Conservation (phyloP, 2,329 filamentous ascomycete species). For the Pestalotiopsis sp. region DNA sequence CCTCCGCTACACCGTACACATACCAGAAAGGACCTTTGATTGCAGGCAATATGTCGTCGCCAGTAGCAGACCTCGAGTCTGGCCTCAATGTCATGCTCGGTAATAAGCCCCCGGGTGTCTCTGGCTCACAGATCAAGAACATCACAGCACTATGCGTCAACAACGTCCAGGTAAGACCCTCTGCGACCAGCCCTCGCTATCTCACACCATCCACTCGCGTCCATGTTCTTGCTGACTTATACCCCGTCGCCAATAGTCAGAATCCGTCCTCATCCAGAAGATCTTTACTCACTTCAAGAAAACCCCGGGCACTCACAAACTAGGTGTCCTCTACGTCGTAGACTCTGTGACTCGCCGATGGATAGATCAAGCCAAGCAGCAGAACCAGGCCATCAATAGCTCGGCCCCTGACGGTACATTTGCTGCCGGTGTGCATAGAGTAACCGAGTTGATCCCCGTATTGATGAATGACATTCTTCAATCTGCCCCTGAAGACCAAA, state of each 20-base stretch:
- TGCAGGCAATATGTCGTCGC: slow-evolving; percentile 67
- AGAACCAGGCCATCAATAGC: slow-evolving; percentile 80
- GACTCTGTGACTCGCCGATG: slow-evolving; percentile 99
- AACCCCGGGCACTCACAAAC: slow-evolving; percentile 90
- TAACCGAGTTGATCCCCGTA: slow-evolving; percentile 90
- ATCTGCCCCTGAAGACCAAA: slow-evolving; percentile 89
- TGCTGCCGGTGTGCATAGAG: slow-evolving; percentile 92
- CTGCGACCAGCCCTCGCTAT: slow-evolving; percentile 7
- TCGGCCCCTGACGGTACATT: slow-evolving; percentile 88
- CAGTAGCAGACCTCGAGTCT: slow-evolving; percentile 88
- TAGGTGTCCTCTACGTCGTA: slow-evolving; percentile 99
- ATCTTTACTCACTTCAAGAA: slow-evolving; percentile 98
- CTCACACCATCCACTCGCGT: slow-evolving; percentile 15
- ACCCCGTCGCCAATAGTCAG: slow-evolving; percentile 64
- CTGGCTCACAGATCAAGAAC: slow-evolving; percentile 85
- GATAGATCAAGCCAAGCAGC: slow-evolving; percentile 91
- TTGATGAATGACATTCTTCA: slow-evolving; percentile 96
- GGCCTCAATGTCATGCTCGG: slow-evolving; percentile 89
- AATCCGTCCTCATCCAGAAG: slow-evolving; percentile 93
- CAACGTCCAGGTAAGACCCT: slow-evolving; percentile 80
- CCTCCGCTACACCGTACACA: not conserved
- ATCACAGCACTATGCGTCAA: slow-evolving; percentile 86
- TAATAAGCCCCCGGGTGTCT: slow-evolving; percentile 92
- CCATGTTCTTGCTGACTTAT: slow-evolving; percentile 24
- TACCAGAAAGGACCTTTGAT: slow-evolving; percentile 5